Base-by-base conservation (phyloP, 352 stramenopile genomes). In the Globisporangium rhizosaccharum region DNA sequence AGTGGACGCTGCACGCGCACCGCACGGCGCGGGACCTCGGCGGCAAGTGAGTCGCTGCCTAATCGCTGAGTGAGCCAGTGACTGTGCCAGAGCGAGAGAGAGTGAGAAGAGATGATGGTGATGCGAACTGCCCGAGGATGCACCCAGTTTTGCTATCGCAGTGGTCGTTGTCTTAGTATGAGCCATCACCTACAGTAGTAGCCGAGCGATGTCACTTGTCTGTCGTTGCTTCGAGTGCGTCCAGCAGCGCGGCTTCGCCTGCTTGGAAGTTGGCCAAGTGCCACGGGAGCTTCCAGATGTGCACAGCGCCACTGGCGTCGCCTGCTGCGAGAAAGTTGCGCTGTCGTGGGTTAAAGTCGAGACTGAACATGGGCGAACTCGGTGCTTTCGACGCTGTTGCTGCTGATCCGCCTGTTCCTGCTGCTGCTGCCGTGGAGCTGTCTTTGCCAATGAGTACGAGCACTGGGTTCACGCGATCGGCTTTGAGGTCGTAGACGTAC, bases 271-370 rank as follows among this genome's bases (percentile, higher is more conserved):
- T 94, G 2, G 82, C 78, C 8, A 96, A 75, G 33, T 87, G 73
- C 82, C 80, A 96, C 39, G 75, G 79, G 7, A 96, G 67, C 45
- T 94, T 94, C 82, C 86, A 93, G 28, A 96, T 82, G 56, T 92
- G 76, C 14, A 91, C 77, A 1, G 75, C 62, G 14, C 87, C 85
- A 1, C 56, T 53, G 17, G 74, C 74, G 55, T 94, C 82, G 6
- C 85, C 87, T 6, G 73, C 75, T 1, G 80, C 87, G 33, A 96
- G n/a, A 41, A 96, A 92, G 53, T 94, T 92, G 37, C 87, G 77
- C 56, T 94, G 86, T 9, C 81, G 70, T 14, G 80, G 79, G 45
- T 96, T 96, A 56, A 96, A 96, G 44, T 90, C 75, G 8, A 91
- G 56, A 0, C 73, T 54, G 51, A 89, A 84, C 70, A 91, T 76